Evolutionary conservation across 1,284 basidiomycete species (phyloP).

Genomic region (Athelia sp.): DNA sequence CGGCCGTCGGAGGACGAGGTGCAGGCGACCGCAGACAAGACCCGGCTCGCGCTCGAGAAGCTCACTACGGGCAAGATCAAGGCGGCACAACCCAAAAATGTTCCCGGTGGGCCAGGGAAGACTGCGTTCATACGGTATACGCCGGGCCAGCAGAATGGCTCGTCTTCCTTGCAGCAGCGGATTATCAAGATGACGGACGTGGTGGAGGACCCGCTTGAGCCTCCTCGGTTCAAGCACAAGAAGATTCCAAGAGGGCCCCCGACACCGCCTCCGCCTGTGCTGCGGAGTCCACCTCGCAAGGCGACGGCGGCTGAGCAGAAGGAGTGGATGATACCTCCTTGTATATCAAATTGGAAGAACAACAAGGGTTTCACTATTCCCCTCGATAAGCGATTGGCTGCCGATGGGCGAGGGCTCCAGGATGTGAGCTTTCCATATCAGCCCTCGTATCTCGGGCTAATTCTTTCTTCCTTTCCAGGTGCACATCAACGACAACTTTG

Average conservation of each 20-base stretch:
- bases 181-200: constrained; percentile 99
- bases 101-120: constrained; percentile 75
- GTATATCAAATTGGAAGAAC: constrained; percentile 99
- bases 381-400: constrained; percentile 95
- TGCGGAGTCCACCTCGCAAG: constrained; percentile 93
- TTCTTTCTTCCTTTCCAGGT: constrained; percentile 44
- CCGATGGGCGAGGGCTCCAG: constrained; percentile 94
- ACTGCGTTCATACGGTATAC: constrained; percentile 94
- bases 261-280: constrained; percentile 94
- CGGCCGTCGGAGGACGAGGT: constrained; percentile 91
- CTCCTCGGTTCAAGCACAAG: constrained; percentile 96
- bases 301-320: constrained; percentile 97
- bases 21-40: constrained; percentile 84
- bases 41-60: constrained; percentile 88
- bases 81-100: constrained; percentile 89
- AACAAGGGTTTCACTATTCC: constrained; percentile 99
- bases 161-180: constrained; percentile 77
- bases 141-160: constrained; percentile 78
- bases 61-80: constrained; percentile 95
- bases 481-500: constrained; percentile 99
- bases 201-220: constrained; percentile 96
- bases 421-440: constrained; percentile 59
- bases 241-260: constrained; percentile 96
- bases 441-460: constrained; percentile 2
- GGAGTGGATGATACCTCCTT: constrained; percentile 99